Evolutionary conservation across 805 yeast genomes (phyloP).

Genomic region (Martiniozyma abietophila): DNA sequence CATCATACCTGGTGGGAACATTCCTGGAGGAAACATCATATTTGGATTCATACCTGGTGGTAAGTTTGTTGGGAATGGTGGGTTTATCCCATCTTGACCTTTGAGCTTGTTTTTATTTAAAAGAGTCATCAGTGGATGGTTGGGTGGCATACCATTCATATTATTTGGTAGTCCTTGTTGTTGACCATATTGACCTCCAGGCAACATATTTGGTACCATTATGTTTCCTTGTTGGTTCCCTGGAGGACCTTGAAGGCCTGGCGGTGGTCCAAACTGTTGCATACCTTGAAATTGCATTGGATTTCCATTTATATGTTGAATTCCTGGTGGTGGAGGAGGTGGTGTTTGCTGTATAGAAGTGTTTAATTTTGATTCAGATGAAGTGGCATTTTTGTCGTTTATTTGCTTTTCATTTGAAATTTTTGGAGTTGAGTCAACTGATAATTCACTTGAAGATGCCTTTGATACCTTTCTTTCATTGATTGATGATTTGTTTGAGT

Average conservation of each 20-base stretch:
- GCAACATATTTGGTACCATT: no score
- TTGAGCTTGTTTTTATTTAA: constrained; percentile 12
- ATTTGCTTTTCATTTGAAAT: constrained; percentile 1
- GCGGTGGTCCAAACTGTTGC: no score
- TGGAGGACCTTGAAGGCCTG: no score
- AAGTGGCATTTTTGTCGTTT: constrained; percentile 14
- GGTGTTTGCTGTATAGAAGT: background rate
- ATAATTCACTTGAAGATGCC: no score
- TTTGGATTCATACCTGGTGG: constrained; percentile 5
- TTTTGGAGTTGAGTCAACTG: constrained; percentile 3
- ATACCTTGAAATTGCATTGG: no score
- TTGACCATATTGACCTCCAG: no score
- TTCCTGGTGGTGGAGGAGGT: constrained; percentile 5
- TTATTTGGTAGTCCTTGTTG: constrained; percentile 4
- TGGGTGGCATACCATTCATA: constrained; percentile 7
- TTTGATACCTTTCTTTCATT: no score
- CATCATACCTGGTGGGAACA: constrained; percentile 5
- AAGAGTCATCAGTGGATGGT: constrained; percentile 13
- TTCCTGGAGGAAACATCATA: constrained; percentile 9
- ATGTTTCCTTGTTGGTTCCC: no score
- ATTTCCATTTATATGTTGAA: no score
- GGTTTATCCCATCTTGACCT: constrained; percentile 7
- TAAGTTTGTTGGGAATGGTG: constrained; percentile 2
- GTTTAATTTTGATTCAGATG: constrained; percentile 2
- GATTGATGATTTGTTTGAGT: no score